These are phyloP conservation scores for Auriscalpium microsporum DNA, from an alignment of 768 basidiomycete species.

Conservation along the genomic window DNA sequence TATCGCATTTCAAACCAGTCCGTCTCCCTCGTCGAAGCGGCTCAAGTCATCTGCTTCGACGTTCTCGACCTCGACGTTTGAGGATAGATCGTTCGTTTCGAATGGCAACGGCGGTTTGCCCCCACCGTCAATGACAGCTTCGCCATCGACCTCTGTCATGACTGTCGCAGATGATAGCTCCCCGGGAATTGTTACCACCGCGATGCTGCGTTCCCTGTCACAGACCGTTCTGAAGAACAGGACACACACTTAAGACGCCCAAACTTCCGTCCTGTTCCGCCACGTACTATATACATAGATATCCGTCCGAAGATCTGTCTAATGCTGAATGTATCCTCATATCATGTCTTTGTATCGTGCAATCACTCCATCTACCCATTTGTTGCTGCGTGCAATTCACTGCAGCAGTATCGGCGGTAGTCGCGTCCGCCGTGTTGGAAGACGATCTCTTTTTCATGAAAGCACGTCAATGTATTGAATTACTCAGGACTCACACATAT, in stretches of 20 bases:
- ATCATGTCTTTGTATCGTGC: too few species aligned
- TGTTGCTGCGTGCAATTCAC: too few species aligned
- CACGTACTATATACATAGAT: too few species aligned
- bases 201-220: conserved; percentile 14
- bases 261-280: too few species aligned
- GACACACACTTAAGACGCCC: neutral
- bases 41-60: conserved; percentile 9
- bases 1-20: neutral
- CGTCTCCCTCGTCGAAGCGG: conserved; percentile 12
- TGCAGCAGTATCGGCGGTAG: too few species aligned
- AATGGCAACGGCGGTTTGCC: neutral
- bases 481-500: too few species aligned
- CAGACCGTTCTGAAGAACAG: conserved; percentile 6
- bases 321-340: too few species aligned
- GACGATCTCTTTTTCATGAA: too few species aligned
- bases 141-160: conserved; percentile 7
- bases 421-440: too few species aligned
- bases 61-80: conserved; percentile 5
- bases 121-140: conserved; percentile 7
- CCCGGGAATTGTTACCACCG: conserved; percentile 6
- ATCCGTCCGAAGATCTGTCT: too few species aligned
- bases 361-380: too few species aligned
- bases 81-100: neutral
- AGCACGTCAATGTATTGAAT: too few species aligned
- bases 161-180: conserved; percentile 8